Evolutionary conservation across 495 filamentous ascomycete species (phyloP), one percentile per base, ranked within the genome.

Genomic region (Penicillium mononematosum): DNA sequence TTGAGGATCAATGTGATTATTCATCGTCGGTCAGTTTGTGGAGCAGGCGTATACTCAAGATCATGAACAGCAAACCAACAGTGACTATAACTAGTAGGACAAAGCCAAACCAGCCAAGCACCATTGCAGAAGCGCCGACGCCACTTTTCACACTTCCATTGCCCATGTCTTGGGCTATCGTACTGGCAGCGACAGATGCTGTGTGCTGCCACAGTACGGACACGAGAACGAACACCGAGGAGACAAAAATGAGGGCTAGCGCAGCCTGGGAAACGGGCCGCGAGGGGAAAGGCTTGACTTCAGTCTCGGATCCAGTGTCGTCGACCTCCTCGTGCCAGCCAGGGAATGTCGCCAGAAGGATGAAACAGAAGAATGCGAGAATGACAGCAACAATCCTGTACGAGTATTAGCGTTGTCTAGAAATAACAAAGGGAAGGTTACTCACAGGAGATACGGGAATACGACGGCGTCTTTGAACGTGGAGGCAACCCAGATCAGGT

Each of bases 31-130:
- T 81, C 69, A 83, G 67, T 52, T 77, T 67, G 27, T 81, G 70
- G 65, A 94, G 72, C 29, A 95, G 76, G 32, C 83, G 80, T 62
- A 96, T 91, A 74, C 91, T 96, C 68, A 96, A 75, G 58, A 96
- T 95, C 93, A 98, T 98, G 60, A 97, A 88, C 38, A 98, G 77
- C 70, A 98, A 71, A 24, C 93, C 93, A 67, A 97, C 95, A 17
- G 93, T 96, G 29, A 96, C 91, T 34, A 97, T 85, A 53, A 97
- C 93, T 59, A 98, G 78, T 56, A 97, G 66, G 32, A 88, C 89
- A 65, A 98, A 98, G 14, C 91, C 89, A 71, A 98, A 97, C 93
- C 93, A 98, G 25, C 93, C 93, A 63, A 98, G 80, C 29, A 97
- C 88, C 90, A 98, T 98, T 10, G 93, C 93, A 4, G 86, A 89